Evolutionary conservation across 2,329 filamentous ascomycete genomes (phyloP).

Genomic region (Monosporascus sp.): DNA sequence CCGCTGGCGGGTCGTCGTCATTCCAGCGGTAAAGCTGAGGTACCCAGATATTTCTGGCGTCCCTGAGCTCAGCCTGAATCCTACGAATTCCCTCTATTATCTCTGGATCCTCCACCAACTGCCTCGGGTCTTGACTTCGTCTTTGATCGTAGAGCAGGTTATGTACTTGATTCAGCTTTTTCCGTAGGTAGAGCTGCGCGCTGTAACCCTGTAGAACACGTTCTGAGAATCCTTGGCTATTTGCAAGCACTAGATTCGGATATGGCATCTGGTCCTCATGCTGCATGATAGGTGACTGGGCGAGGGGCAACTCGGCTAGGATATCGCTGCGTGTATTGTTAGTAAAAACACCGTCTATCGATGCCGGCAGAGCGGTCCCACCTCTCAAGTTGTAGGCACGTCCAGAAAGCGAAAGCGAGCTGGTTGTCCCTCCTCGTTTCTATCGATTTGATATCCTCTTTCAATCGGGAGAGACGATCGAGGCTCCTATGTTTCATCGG

Average conservation of each 20-base stretch:
- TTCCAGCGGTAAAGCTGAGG: constrained; percentile 50
- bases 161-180: constrained; percentile 60
- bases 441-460: constrained; percentile 28
- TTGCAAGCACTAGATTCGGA: constrained; percentile 49
- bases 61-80: constrained; percentile 41
- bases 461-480: constrained; percentile 40
- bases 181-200: constrained; percentile 60
- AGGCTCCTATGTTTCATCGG: constrained; percentile 35
- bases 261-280: constrained; percentile 62
- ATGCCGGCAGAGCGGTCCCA: constrained; percentile 28
- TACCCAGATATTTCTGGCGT: constrained; percentile 41
- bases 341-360: constrained; percentile 10
- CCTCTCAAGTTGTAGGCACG: constrained; percentile 88
- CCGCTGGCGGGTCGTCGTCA: constrained; percentile 64
- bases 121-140: constrained; percentile 20
- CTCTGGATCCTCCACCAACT: constrained; percentile 13
- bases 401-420: constrained; percentile 80
- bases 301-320: constrained; percentile 72
- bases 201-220: constrained; percentile 54
- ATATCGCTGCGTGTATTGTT: constrained; percentile 62
- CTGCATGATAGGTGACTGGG: constrained; percentile 55
- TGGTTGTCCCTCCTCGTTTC: constrained; percentile 53
- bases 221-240: constrained; percentile 38
- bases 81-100: constrained; percentile 37
- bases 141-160: constrained; percentile 46